Evolutionary conservation across 805 yeast species (phyloP), one percentile per base, ranked within the genome.

Genomic region (Candida namnaoensis): DNA sequence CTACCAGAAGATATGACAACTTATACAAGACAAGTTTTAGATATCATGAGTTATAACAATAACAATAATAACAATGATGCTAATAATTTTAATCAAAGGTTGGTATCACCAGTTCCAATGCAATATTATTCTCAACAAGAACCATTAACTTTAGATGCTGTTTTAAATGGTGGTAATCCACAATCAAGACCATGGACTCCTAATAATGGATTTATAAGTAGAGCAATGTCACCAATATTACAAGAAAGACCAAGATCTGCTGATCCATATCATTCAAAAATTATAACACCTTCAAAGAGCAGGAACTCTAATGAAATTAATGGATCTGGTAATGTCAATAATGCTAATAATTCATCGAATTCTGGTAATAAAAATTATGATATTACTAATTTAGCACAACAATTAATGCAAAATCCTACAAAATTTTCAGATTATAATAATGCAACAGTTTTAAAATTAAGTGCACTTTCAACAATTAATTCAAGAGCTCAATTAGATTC

Each of bases 401-500:
- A 55, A 35, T 24, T 55, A 37, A 49, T 53, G 1, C 51, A 50
- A 32, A 35, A 49, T 1, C 49, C 53, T 9, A 38, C 44, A 19
- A 48, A 43, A 35, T 38, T 38, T 14, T 41, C 41, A n/a, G 57
- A 51, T n/a, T 49, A 47, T 14, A 44, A 42, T 37, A 48, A 53
- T 34, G 45, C 49, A 8, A 68, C 71, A 28, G 73, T 76, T n/a
- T 60, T 74, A 58, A 80, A 80, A 53, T 61, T 80, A 47, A 82
- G 83, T 5, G 87, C 87, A 0, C 66, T 80, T 42, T 74, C 80
- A 25, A 80, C 87, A 3, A 80, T 79, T 46, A 76, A 76, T 57
- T 69, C 74, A 7, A 58, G 85, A 23, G 78, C 58, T 5, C 60
- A 62, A 37, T 53, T 68, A 27, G 73, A 68, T 46, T 58, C 67